Evolutionary conservation across 768 basidiomycete genomes (phyloP).

Genomic region (Termitomyces sp.): DNA sequence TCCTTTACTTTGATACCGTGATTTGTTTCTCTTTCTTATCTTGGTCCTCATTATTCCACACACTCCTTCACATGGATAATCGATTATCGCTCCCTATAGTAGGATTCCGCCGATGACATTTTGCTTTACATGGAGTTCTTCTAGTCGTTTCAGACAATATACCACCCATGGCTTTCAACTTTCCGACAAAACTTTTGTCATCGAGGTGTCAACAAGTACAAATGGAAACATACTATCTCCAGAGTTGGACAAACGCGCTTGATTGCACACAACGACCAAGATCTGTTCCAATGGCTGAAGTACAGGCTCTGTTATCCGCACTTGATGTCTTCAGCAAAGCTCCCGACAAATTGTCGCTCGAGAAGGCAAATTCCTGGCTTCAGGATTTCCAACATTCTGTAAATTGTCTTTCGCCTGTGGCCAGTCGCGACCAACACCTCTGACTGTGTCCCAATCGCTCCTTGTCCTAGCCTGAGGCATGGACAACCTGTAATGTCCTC

Average conservation of each 20-base stretch:
- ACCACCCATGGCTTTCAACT: constrained; percentile 32
- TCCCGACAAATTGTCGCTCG: constrained; percentile 80
- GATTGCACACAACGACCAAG: constrained; percentile 12
- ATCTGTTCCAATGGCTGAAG: constrained; percentile 52
- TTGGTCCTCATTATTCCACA: constrained; percentile 49
- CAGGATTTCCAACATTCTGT: constrained; percentile 99
- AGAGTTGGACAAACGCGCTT: constrained; percentile 5
- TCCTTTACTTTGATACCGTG: constrained; percentile 34
- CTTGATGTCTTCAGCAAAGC: constrained; percentile 77
- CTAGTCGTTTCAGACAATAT: constrained; percentile 36
- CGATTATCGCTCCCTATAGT: constrained; percentile 48
- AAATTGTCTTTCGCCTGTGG: constrained; percentile 78
- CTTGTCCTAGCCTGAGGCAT: constrained; percentile 88
- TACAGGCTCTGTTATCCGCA: constrained; percentile 71
- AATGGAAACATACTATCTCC: constrained; percentile 15
- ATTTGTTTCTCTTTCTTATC: constrained; percentile 39
- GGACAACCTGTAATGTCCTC: constrained; percentile 92
- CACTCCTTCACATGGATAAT: constrained; percentile 61
- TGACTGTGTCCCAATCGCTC: constrained; percentile 59
- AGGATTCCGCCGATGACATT: constrained; percentile 39
- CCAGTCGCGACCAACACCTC: constrained; percentile 58
- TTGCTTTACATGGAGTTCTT: constrained; percentile 41
- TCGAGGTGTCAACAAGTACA: constrained; percentile 36
- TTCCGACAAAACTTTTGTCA: too few species aligned
- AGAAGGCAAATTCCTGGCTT: constrained; percentile 91